Evolutionary conservation across 345 rosid species (phyloP).

Genomic region (Erysimum cheiranthoides): DNA sequence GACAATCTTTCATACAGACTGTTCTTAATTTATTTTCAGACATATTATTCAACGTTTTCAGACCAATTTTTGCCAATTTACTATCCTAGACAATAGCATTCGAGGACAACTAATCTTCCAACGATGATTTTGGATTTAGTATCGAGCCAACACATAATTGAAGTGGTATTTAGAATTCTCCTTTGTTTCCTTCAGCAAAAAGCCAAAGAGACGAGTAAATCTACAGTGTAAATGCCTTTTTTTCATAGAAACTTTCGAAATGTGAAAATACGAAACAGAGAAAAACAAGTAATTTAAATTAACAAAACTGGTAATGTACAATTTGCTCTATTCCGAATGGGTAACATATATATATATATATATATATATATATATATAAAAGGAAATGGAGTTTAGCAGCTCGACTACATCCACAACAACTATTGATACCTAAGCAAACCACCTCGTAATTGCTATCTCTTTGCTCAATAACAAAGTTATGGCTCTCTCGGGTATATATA

Average conservation of each 20-base stretch:
- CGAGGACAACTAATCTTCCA: too few relatives aligned
- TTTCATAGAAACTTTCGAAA: not conserved
- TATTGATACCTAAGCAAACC: constrained; percentile 62
- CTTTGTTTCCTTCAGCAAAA: too few relatives aligned
- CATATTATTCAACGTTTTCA: too few relatives aligned
- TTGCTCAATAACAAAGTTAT: constrained; percentile 37
- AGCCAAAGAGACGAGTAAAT: not conserved
- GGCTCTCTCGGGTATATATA: constrained; percentile 22
- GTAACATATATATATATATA: constrained; percentile 39
- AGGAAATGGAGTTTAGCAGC: constrained; percentile 42
- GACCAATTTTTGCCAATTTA: too few relatives aligned
- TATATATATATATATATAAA: not conserved
- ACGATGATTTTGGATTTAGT: too few relatives aligned
- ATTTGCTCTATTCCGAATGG: constrained; percentile 43
- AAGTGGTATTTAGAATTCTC: too few relatives aligned
- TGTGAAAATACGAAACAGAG: not conserved
- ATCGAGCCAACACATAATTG: too few relatives aligned
- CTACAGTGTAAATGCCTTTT: not conserved
- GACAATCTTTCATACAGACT: too few relatives aligned
- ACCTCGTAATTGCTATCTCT: constrained; percentile 42
- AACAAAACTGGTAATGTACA: constrained; percentile 86
- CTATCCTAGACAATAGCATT: too few relatives aligned
- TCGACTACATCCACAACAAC: constrained; percentile 46
- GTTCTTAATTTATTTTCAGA: too few relatives aligned
- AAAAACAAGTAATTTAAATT: constrained; percentile 30